Conservation (phyloP, 2,329 filamentous ascomycete species). For the Arthroderma uncinatum region DNA sequence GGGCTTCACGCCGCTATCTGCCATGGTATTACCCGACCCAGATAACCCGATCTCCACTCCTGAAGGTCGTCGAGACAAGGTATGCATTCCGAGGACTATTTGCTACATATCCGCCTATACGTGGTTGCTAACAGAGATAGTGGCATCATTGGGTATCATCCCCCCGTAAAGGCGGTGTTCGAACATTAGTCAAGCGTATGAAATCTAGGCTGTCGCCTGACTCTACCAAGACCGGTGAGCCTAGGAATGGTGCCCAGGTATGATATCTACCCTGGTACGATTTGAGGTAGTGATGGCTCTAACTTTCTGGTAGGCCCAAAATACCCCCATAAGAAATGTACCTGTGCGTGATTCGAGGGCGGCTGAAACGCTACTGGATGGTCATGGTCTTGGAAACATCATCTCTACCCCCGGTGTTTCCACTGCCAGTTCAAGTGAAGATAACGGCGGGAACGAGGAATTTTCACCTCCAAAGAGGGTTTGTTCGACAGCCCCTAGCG, state of each 20-base stretch:
- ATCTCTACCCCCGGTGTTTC: background rate
- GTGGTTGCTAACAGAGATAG: background rate
- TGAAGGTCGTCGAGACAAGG: background rate
- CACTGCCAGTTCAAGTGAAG: background rate
- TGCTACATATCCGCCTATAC: background rate
- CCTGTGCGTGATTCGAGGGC: too few species aligned
- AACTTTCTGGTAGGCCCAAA: background rate
- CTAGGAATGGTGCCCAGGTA: background rate
- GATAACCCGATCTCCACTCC: background rate
- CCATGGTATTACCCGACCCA: background rate
- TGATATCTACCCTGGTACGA: background rate
- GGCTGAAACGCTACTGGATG: too few species aligned
- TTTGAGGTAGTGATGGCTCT: background rate
- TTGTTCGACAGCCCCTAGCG: background rate
- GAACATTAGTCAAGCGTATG: background rate
- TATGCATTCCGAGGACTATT: background rate
- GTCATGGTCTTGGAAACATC: background rate
- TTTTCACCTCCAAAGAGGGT: background rate
- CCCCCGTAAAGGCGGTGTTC: background rate
- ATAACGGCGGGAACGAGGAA: background rate
- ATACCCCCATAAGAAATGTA: background rate
- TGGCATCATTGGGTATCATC: background rate
- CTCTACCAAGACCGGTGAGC: background rate
- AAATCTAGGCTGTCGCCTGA: background rate
- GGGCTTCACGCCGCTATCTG: background rate